Evolutionary conservation across 2,329 filamentous ascomycete species (phyloP), one percentile per base, ranked within the genome.

Genomic region (Taxawa tesnikishii): DNA sequence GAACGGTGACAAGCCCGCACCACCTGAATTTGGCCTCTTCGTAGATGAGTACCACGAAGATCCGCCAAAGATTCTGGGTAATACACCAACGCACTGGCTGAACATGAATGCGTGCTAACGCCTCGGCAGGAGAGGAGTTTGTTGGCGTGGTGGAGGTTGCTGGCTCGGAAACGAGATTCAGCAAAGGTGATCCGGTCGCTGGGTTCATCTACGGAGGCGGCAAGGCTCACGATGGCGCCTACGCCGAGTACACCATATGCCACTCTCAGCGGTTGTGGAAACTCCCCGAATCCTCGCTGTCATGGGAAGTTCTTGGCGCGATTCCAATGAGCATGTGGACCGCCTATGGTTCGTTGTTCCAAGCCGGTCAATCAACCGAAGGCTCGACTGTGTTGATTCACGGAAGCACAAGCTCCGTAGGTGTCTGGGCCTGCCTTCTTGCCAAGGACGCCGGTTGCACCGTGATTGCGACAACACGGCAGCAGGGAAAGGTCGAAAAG

Each of bases 401-500:
- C 14, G 36, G 32, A 6, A 28, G 27, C 6, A 36, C 36, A 11
- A 31, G 27, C 24, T 26, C 21, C 11, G 28, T 38, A 8, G 36
- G 36, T 5, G 19, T 35, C n/a, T 34, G 32, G 32, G 36, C 36
- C 7, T 15, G 26, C 12, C 32, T 38, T 3, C 16, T 38, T 8
- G 36, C 32, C 13, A 36, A 36, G 17, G 23, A 17, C 3, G 18
- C 5, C 3, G 36, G 36, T 10, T 34, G 32, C 14, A 38, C 32
- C 9, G 32, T 38, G 16, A 35, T 35, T n/a, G 35, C 36, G 6
- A 36, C 36, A 9, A 38, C 32, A 2, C 29, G 36, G 15, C 24
- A 38, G 17, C 12, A 31, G 21, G 18, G 28, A 4, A 36, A 38
- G 18, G 33, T 13, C 4, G 32, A 10, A 9, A 30, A 30, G 16